Evolutionary conservation across 2,329 filamentous ascomycete species (phyloP), one percentile per base, ranked within the genome.

Genomic region (Fusarium paranaense): DNA sequence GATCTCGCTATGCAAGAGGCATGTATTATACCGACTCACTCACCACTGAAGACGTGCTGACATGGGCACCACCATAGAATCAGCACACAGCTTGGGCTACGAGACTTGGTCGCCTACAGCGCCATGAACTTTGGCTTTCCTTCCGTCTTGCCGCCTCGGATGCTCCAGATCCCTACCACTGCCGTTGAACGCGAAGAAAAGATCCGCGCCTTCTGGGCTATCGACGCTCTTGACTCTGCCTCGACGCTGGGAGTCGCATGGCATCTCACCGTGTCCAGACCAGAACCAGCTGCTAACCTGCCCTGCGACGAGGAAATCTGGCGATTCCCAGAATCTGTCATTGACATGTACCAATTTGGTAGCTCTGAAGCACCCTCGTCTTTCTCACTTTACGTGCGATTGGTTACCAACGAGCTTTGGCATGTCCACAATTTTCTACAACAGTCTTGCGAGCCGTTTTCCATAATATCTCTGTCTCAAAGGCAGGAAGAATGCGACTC

Each of bases 221-320:
- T 59, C 45, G 66, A 69, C 1, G 66, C 66, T 2, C 62, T 69
- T 22, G 62, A 69, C 38, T 69, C 66, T 14, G 56, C 62, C 8
- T 62, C 62, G 0, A 66, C 62, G 1, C 6, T 69, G 1, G 66
- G 66, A n/a, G 62, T 42, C 2, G 66, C 66, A 1, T 69, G 66
- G 66, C 62, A 69, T 16, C 45, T 66, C 1, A 38, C 62, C 2
- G 45, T 69, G 1, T 66, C 66, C 4, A 33, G 62, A 5, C 62
- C 66, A 13, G 62, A 69, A 3, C 66, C 66, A 30, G 57, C 62
- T 8, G 66, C 62, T 5, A 69, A 54, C 16, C 8, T 66, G 5
- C 66, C 66, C 5, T 69, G 66, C 11, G 66, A 69, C 18, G 66
- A 69, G 5, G 62, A 69, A 27, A 69, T 69, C 16, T 69, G 66